Base-by-base conservation (phyloP, 179 eudicot species). In the Nepenthes alata region DNA sequence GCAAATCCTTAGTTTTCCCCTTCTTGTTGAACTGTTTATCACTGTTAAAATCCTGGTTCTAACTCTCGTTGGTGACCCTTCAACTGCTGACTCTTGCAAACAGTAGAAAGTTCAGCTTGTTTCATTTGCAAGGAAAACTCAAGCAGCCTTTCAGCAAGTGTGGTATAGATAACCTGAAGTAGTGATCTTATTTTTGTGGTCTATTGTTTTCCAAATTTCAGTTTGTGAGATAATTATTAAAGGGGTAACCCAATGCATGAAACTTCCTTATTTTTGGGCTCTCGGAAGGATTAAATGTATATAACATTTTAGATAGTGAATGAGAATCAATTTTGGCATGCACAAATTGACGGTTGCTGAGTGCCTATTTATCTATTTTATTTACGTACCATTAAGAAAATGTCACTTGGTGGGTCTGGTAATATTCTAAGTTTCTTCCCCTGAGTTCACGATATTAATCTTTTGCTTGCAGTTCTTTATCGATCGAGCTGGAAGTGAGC, bases 401-500 rank as follows among this genome's bases (percentile, higher is more conserved):
- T 25, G 25, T 25, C 25, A 25, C 25, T 25, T 25, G 25, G 25
- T 25, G 25, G 25, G 25, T 25, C 25, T 25, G 25, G 25, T 25
- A 25, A 25, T 25, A 25, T 25, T 25, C 25, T 25, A 25, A 25
- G 25, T 25, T 25, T 25, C 25, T 25, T 25, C 25, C 1, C 1
- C 12, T 12, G 8, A 25, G 13, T 53, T 53, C 6, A 15, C 13
- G 25, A 53, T 14, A 53, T 6, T 53, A 0, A 37, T 37, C n/a
- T 62, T 65, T 62, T 13, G 11, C 50, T 9, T 73, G 66, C 79
- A 83, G 88, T 77, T 77, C 57, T 83, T 80, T 68, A 77, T 83
- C 64, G 88, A 83, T 78, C 72, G 80, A 59, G 88, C 81, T 35
- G 88, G 85, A 53, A 83, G 88, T 72, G 88, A 83, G 74, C 85